phyloP scores from a whole-genome alignment of 78 protist genomes.

The Tieghemostelium lacteum region DNA sequence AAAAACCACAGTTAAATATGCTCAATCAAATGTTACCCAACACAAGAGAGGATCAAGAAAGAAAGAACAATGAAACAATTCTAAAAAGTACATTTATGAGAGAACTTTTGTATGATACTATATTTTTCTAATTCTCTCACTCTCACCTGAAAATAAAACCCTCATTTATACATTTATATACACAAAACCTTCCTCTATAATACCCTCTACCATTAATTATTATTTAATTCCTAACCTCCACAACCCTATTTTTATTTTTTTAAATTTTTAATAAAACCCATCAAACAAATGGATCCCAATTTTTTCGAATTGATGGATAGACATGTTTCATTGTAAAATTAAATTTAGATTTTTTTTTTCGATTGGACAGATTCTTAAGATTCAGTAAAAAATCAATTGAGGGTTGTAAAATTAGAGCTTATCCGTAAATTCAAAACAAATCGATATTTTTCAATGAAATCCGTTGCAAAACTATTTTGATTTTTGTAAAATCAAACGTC shows the following conservation, averaged over 20 bases:
- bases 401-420: background rate
- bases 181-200: too few species aligned
- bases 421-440: background rate
- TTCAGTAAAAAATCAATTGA: too few species aligned
- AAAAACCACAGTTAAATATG: too few species aligned
- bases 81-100: conserved; percentile 36
- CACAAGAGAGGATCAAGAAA: background rate
- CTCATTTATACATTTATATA: too few species aligned
- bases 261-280: background rate
- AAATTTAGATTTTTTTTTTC: background rate
- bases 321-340: too few species aligned
- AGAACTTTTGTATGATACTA: conserved; percentile 18
- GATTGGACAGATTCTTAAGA: too few species aligned
- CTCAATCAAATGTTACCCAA: too few species aligned
- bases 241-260: background rate
- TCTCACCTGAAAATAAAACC: too few species aligned
- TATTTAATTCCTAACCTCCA: background rate
- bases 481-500: background rate
- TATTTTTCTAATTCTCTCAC: background rate
- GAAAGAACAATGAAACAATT: background rate
- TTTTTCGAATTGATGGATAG: background rate
- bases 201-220: background rate
- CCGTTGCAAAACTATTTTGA: background rate
- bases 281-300: background rate
- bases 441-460: background rate